Percentiles rank a stretch among this genome's conserved stretches.
Conservation (phyloP, 192 early-diverging fungal genomes). For the Coemansia sp. region DNA sequence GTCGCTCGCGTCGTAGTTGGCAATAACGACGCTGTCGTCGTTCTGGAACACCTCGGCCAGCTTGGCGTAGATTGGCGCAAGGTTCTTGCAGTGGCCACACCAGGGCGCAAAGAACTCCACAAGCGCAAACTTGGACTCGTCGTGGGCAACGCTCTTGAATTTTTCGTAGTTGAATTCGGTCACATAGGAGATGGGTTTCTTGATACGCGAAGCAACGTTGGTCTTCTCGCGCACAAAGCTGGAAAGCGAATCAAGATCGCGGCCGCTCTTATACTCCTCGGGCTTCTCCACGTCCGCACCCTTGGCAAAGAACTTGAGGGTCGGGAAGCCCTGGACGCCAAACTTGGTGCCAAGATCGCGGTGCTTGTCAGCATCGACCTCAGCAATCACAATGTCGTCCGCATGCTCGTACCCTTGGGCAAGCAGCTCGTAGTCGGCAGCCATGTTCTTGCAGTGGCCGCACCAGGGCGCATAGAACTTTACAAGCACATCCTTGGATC, state of each 20-base stretch:
- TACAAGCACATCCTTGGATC: slow-evolving; percentile 73
- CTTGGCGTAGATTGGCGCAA: slow-evolving; percentile 90
- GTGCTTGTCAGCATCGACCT: slow-evolving; percentile 84
- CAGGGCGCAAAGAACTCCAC: slow-evolving; percentile 95
- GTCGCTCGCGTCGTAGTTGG: slow-evolving; percentile 85
- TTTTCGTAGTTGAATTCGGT: slow-evolving; percentile 65
- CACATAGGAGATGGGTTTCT: slow-evolving; percentile 69
- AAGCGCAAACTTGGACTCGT: slow-evolving; percentile 72
- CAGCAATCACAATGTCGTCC: slow-evolving; percentile 85
- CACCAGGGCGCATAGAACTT: slow-evolving; percentile 92
- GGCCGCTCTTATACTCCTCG: slow-evolving; percentile 80
- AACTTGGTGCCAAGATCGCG: slow-evolving; percentile 77
- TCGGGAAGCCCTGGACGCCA: slow-evolving; percentile 83
- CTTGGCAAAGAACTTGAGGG: slow-evolving; percentile 93
- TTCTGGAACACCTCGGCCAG: slow-evolving; percentile 76
- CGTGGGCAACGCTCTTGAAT: slow-evolving; percentile 77
- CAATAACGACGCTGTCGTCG: slow-evolving; percentile 80
- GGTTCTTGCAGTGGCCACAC: slow-evolving; percentile 84
- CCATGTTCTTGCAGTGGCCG: slow-evolving; percentile 80
- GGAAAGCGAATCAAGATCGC: slow-evolving; percentile 76
- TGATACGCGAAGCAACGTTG: slow-evolving; percentile 65
- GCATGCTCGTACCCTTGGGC: slow-evolving; percentile 73
- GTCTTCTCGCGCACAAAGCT: slow-evolving; percentile 82
- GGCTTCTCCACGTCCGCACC: slow-evolving; percentile 64
- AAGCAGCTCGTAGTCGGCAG: slow-evolving; percentile 76